A percentile compares a stretch with the other conserved stretches of the same genome.
Conservation (phyloP, 1,284 basidiomycete species). For the Pulchroboletus neoregius region DNA sequence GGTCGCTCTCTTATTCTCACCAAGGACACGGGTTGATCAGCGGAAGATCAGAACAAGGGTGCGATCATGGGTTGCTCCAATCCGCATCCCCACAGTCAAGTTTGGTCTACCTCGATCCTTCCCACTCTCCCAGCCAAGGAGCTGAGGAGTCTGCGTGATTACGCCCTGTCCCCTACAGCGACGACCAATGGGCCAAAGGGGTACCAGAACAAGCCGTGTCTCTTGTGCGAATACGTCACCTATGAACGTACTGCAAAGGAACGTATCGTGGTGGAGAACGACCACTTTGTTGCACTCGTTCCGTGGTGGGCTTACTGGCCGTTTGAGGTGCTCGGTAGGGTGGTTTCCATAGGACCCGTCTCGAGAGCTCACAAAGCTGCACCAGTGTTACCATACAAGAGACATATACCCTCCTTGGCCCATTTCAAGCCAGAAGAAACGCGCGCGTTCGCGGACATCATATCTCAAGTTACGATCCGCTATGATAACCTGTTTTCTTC, state of each 20-base stretch:
- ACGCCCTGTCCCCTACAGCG: slow-evolving; percentile 40
- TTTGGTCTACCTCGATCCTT: slow-evolving; percentile 78
- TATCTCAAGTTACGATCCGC: slow-evolving; percentile 64
- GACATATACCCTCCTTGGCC: slow-evolving; percentile 71
- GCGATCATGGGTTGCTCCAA: slow-evolving; percentile 96
- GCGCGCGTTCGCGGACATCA: slow-evolving; percentile 58
- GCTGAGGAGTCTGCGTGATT: slow-evolving; percentile 56
- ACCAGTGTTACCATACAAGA: slow-evolving; percentile 71
- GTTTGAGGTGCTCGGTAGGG: slow-evolving; percentile 77
- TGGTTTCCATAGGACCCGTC: background rate
- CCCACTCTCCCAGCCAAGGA: slow-evolving; percentile 72
- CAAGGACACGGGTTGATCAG: background rate
- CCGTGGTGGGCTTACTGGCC: slow-evolving; percentile 99
- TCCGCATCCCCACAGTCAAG: slow-evolving; percentile 93
- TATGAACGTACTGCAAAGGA: slow-evolving; percentile 59
- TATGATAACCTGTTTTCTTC: slow-evolving; percentile 86
- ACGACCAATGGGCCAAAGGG: slow-evolving; percentile 53
- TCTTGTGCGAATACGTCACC: slow-evolving; percentile 84
- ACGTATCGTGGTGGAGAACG: slow-evolving; percentile 72
- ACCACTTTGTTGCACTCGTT: slow-evolving; percentile 83
- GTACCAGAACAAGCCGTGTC: slow-evolving; percentile 58
- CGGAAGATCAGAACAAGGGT: slow-evolving; percentile 75
- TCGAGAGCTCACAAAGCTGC: slow-evolving; percentile 8
- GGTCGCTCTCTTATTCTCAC: slow-evolving; percentile 2
- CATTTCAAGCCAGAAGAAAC: slow-evolving; percentile 63